Conservation (phyloP, 768 basidiomycete genomes). For the Punctularia strigosozonata region DNA sequence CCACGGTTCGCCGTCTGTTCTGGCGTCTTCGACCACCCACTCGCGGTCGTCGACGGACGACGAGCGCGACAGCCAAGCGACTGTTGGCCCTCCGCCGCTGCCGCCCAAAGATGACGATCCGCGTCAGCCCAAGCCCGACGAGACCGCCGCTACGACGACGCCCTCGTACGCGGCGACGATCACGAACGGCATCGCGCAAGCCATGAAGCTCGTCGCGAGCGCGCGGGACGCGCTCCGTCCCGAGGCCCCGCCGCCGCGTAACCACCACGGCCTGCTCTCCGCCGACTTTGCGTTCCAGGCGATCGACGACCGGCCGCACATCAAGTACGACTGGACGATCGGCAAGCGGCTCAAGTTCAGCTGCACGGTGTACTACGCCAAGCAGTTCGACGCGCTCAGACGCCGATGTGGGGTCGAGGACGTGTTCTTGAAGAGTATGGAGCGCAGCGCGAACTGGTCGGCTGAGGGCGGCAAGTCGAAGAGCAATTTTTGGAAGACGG, state of each 20-base stretch:
- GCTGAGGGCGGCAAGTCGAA: slow-evolving; percentile 76
- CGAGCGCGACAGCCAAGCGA: slow-evolving; percentile 27
- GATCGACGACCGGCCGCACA: slow-evolving; percentile 67
- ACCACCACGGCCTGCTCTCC: slow-evolving; percentile 38
- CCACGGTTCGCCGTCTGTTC: slow-evolving; percentile 27
- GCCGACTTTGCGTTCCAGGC: slow-evolving; percentile 17
- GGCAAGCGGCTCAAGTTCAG: slow-evolving; percentile 66
- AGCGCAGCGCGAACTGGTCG: slow-evolving; percentile 50
- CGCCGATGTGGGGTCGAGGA: slow-evolving; percentile 58
- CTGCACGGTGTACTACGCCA: slow-evolving; percentile 76
- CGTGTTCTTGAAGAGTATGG: slow-evolving; percentile 47
- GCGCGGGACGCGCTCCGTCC: slow-evolving; percentile 21
- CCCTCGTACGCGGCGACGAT: slow-evolving; percentile 26
- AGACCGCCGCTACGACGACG: neutral
- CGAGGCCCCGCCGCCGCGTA: slow-evolving; percentile 19
- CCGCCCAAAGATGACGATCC: slow-evolving; percentile 9
- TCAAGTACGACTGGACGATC: slow-evolving; percentile 74
- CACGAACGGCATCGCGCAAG: slow-evolving; percentile 41
- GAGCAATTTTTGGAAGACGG: slow-evolving; percentile 74
- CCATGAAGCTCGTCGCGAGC: slow-evolving; percentile 47
- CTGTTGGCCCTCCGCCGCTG: slow-evolving; percentile 18
- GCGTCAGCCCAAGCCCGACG: neutral
- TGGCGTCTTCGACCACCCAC: no score
- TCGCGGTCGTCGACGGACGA: no score
- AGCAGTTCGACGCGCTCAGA: slow-evolving; percentile 62